These are phyloP conservation scores for Flaveria linearis DNA, from an alignment of 129 eudicot genomes.

Conservation along the genomic window DNA sequence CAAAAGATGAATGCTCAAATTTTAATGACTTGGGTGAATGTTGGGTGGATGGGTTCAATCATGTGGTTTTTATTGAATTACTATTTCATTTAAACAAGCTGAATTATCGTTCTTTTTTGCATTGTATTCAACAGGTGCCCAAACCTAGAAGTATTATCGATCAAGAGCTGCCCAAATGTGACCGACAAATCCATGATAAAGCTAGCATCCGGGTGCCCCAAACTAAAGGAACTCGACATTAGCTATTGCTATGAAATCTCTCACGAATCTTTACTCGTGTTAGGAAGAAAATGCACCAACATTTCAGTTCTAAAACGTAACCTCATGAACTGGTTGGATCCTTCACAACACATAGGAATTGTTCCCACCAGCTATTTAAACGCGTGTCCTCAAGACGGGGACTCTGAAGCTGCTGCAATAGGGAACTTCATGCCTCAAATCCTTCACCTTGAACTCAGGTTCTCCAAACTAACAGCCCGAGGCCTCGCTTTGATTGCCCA, in stretches of 20 bases:
- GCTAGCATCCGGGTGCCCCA: constrained; percentile 69
- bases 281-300: constrained; percentile 66
- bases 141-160: constrained; percentile 74
- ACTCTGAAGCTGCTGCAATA: constrained; percentile 84
- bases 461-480: constrained; percentile 64
- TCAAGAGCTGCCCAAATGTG: constrained; percentile 75
- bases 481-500: constrained; percentile 69
- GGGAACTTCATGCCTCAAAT: constrained; percentile 69
- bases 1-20: constrained; percentile 64
- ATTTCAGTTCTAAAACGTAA: constrained; percentile 60
- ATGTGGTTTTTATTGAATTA: neutral
- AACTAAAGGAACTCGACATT: constrained; percentile 77
- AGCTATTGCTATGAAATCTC: constrained; percentile 95
- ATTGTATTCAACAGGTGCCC: constrained; percentile 60
- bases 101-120: neutral
- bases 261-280: constrained; percentile 50
- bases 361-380: constrained; percentile 70
- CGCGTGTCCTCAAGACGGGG: constrained; percentile 88
- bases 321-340: constrained; percentile 81
- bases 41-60: neutral
- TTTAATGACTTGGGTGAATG: neutral
- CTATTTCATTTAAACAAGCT: neutral
- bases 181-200: constrained; percentile 58
- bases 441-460: constrained; percentile 73
- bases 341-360: constrained; percentile 70